Conservation (phyloP, 139 green algal genomes). For the Picochlorum sp. region DNA sequence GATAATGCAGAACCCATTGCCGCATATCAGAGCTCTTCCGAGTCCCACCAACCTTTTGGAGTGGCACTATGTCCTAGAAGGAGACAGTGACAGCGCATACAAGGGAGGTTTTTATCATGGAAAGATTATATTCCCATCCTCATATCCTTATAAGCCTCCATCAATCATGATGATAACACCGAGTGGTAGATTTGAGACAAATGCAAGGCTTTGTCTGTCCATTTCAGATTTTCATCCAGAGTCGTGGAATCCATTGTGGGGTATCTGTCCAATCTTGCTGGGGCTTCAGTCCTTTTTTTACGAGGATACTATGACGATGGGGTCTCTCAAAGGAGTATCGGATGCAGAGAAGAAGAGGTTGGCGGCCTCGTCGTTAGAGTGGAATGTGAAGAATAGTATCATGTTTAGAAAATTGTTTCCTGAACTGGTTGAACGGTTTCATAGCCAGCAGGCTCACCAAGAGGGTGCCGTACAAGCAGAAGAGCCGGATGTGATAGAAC, state of each 20-base stretch:
- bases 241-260: conserved; percentile 42
- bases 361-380: conserved; percentile 49
- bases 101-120: conserved; percentile 74
- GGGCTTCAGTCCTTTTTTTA: conserved; percentile 50
- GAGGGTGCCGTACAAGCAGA: no score
- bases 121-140: conserved; percentile 27
- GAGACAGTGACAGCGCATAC: conserved; percentile 10
- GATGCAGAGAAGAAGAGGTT: conserved; percentile 38
- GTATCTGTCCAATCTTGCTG: conserved; percentile 56
- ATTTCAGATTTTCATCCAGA: conserved; percentile 75
- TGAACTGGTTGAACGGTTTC: conserved; percentile 35
- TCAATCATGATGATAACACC: conserved; percentile 66
- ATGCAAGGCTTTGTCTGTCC: conserved; percentile 15
- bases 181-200: conserved; percentile 45
- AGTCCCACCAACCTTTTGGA: conserved; percentile 69
- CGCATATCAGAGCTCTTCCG: conserved; percentile 64
- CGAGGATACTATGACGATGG: conserved; percentile 47
- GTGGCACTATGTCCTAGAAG: conserved; percentile 69
- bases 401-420: conserved; percentile 78
- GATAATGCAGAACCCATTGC: conserved; percentile 59
- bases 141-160: conserved; percentile 56
- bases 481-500: no score
- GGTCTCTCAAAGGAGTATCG: conserved; percentile 33
- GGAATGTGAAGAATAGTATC: conserved; percentile 48
- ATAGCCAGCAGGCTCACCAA: no score